A percentile compares a stretch with the other conserved stretches of the same genome.
These are phyloP conservation scores for Lentinula edodes DNA, from an alignment of 768 basidiomycete genomes.

Conservation along the genomic window DNA sequence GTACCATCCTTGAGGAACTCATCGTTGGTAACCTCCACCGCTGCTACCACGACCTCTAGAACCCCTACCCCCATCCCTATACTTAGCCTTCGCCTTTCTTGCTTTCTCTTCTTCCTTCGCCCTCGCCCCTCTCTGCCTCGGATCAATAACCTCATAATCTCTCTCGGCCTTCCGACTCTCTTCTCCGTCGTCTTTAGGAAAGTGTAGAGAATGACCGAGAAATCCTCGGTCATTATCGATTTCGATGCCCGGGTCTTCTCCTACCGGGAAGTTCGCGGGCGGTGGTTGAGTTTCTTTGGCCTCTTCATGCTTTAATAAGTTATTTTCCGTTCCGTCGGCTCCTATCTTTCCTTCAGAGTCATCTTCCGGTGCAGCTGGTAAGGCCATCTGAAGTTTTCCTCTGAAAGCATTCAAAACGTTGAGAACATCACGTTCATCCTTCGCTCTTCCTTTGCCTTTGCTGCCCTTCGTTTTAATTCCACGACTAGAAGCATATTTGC, in stretches of 20 bases:
- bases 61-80: constrained; percentile 25
- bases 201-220: constrained; percentile 63
- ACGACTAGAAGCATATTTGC: constrained; percentile 69
- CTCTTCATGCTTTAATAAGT: constrained; percentile 16
- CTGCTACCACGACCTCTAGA: constrained; percentile 12
- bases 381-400: constrained; percentile 53
- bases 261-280: constrained; percentile 9
- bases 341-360: constrained; percentile 11
- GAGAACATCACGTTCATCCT: constrained; percentile 70
- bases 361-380: constrained; percentile 22
- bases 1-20: background rate
- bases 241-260: constrained; percentile 56
- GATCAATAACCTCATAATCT: constrained; percentile 89
- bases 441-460: constrained; percentile 30
- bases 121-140: constrained; percentile 61
- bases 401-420: constrained; percentile 67
- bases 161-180: constrained; percentile 73
- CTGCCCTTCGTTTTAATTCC: constrained; percentile 47
- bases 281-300: constrained; percentile 4
- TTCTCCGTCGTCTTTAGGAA: constrained; percentile 75
- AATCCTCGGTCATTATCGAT: constrained; percentile 77
- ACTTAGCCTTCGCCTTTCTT: constrained; percentile 40
- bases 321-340: constrained; percentile 15
- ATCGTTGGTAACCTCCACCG: background rate
- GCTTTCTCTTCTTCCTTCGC: constrained; percentile 79